Evolutionary conservation across 2,329 filamentous ascomycete genomes (phyloP).

Genomic region (Delphinella strobiligena): DNA sequence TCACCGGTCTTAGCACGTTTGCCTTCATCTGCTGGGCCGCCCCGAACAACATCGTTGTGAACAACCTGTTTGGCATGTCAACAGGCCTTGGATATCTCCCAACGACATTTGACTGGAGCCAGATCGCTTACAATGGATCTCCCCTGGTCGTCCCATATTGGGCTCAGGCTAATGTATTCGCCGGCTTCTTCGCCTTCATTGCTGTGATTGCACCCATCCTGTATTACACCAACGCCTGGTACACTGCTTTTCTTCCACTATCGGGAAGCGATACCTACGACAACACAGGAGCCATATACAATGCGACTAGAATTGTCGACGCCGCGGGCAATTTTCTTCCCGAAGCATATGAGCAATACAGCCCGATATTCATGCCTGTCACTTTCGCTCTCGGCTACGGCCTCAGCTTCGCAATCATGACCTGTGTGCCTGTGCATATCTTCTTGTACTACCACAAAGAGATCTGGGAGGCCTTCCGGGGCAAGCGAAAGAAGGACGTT

Average conservation of each 20-base stretch:
- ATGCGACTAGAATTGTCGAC: conserved; percentile 70
- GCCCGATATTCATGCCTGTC: conserved; percentile 72
- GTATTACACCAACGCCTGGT: conserved; percentile 72
- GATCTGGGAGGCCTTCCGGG: conserved; percentile 65
- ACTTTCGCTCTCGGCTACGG: conserved; percentile 82
- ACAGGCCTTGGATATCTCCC: conserved; percentile 1
- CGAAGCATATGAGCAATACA: conserved; percentile 67
- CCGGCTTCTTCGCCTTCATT: conserved; percentile 31
- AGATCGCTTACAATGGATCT: not conserved
- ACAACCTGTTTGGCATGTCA: conserved; percentile 1
- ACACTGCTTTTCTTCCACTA: conserved; percentile 76
- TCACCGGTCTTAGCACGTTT: conserved; percentile 79
- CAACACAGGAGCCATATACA: conserved; percentile 66
- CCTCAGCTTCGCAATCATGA: conserved; percentile 71
- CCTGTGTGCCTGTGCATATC: conserved; percentile 69
- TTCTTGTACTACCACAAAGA: conserved; percentile 74
- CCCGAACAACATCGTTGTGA: conserved; percentile 45
- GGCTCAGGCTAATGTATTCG: conserved; percentile 27
- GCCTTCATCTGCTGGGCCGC: conserved; percentile 81
- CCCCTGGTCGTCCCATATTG: not conserved
- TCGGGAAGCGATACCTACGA: conserved; percentile 75
- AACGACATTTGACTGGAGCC: conserved; percentile 1
- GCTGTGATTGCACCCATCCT: conserved; percentile 30
- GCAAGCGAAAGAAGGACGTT: conserved; percentile 51
- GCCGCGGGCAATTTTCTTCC: conserved; percentile 66